Conservation (phyloP, 805 yeast species). For the Torulaspora franciscae region DNA sequence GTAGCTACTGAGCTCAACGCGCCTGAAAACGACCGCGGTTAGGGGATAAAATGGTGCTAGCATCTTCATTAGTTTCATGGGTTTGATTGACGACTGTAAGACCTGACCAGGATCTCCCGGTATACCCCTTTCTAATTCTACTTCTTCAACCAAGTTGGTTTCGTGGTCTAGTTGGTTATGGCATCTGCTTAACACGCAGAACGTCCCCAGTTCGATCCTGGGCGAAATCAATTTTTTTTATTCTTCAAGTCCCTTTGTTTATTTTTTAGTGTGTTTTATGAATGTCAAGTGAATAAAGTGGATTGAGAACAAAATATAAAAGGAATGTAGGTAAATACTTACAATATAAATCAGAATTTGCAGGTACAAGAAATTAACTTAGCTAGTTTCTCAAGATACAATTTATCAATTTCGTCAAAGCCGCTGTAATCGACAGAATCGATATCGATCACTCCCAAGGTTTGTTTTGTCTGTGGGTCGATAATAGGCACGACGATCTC, state of each 20-base stretch:
- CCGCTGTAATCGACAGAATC: constrained; percentile 67
- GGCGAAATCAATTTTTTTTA: constrained; percentile 79
- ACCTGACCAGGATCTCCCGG: too few species aligned
- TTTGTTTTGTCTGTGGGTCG: constrained; percentile 36
- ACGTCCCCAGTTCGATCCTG: constrained; percentile 99
- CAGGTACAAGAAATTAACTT: constrained; percentile 48
- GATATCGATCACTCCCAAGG: constrained; percentile 78
- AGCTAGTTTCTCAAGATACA: constrained; percentile 58
- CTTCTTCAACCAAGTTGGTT: constrained; percentile 43
- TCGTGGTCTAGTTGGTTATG: constrained; percentile 99
- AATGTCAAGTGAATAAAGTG: too few species aligned
- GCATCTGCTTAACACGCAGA: constrained; percentile 99
- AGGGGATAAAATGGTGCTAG: too few species aligned
- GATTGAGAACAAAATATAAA: too few species aligned
- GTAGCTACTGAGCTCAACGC: too few species aligned
- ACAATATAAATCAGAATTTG: constrained; percentile 38
- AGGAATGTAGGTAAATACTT: background rate
- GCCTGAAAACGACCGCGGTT: too few species aligned
- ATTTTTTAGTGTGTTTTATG: too few species aligned
- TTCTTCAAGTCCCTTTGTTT: too few species aligned
- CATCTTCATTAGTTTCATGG: too few species aligned
- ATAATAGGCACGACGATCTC: constrained; percentile 89
- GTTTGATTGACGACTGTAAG: too few species aligned
- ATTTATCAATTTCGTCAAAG: constrained; percentile 59
- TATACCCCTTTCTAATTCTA: background rate